phyloP scores from a whole-genome alignment of 75 land plant genomes.

The Selaginella moellendorffii region DNA sequence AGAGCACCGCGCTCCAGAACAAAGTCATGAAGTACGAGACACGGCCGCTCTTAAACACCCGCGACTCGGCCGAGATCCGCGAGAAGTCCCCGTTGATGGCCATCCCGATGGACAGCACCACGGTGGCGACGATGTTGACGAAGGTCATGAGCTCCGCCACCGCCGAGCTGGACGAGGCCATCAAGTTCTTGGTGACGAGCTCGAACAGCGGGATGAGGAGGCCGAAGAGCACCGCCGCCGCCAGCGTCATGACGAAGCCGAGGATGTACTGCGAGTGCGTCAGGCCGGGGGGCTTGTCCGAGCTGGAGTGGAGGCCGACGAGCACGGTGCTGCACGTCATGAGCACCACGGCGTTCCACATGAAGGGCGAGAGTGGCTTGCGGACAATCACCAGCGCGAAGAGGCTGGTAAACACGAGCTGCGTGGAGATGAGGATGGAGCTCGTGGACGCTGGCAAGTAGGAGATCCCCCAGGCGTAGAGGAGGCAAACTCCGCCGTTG shows the following conservation, averaged over 20 bases:
- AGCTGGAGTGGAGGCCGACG: too few relatives aligned
- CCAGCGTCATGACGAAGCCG: too few relatives aligned
- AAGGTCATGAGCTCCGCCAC: constrained; percentile 33
- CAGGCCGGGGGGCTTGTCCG: too few relatives aligned
- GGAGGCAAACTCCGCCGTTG: constrained; percentile 13
- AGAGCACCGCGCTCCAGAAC: constrained; percentile 31
- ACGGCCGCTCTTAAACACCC: constrained; percentile 19
- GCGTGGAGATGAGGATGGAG: constrained; percentile 39
- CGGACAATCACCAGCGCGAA: constrained; percentile 36
- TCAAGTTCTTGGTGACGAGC: constrained; percentile 24
- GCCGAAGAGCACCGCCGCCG: too few relatives aligned
- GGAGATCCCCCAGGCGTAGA: constrained; percentile 33
- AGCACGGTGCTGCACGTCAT: constrained; percentile 36
- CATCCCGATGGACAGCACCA: constrained; percentile 22
- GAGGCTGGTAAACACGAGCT: constrained; percentile 42
- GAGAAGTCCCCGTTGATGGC: constrained; percentile 36
- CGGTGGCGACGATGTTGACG: constrained; percentile 15
- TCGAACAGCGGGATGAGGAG: too few relatives aligned
- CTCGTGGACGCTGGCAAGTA: constrained; percentile 47
- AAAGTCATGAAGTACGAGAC: constrained; percentile 31
- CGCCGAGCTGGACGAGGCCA: constrained; percentile 12
- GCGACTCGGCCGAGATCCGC: constrained; percentile 20
- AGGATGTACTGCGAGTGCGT: too few relatives aligned
- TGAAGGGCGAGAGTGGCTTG: constrained; percentile 31
- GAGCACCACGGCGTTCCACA: constrained; percentile 37